Evolutionary conservation across 768 basidiomycete genomes (phyloP).

Genomic region (Pulveroboletus ravenelii): DNA sequence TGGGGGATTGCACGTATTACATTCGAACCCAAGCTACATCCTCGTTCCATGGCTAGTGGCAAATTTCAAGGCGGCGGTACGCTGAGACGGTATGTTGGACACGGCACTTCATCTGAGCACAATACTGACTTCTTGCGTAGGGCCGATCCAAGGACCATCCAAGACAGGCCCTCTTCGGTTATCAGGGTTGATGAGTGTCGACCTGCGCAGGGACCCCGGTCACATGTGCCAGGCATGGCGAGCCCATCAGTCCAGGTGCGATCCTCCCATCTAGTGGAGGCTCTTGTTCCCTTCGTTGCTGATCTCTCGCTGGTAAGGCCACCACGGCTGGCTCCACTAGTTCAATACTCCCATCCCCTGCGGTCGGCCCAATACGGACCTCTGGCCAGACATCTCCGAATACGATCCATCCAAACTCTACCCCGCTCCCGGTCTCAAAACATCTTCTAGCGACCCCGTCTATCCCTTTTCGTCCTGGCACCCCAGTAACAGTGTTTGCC

Average conservation of each 20-base stretch:
- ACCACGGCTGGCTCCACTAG: slow-evolving; percentile 89
- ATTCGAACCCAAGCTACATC: background rate
- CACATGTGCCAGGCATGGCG: slow-evolving; percentile 64
- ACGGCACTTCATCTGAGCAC: background rate
- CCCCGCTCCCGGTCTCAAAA: slow-evolving; percentile 61
- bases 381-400: slow-evolving; percentile 75
- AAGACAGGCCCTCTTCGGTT: slow-evolving; percentile 79
- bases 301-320: slow-evolving; percentile 35
- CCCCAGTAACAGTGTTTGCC: no score
- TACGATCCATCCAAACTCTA: slow-evolving; percentile 70
- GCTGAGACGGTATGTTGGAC: background rate
- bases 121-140: slow-evolving; percentile 24
- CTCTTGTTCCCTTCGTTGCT: background rate
- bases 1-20: no score
- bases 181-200: slow-evolving; percentile 72
- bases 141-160: slow-evolving; percentile 71
- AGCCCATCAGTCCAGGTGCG: slow-evolving; percentile 57
- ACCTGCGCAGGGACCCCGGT: slow-evolving; percentile 34
- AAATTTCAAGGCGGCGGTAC: background rate
- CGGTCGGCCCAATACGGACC: slow-evolving; percentile 67
- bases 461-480: slow-evolving; percentile 77
- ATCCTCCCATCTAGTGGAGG: background rate
- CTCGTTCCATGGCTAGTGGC: background rate
- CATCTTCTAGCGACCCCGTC: slow-evolving; percentile 51
- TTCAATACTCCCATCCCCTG: slow-evolving; percentile 61